phyloP scores from a whole-genome alignment of 805 yeast genomes.

The Lachancea quebecensis region DNA sequence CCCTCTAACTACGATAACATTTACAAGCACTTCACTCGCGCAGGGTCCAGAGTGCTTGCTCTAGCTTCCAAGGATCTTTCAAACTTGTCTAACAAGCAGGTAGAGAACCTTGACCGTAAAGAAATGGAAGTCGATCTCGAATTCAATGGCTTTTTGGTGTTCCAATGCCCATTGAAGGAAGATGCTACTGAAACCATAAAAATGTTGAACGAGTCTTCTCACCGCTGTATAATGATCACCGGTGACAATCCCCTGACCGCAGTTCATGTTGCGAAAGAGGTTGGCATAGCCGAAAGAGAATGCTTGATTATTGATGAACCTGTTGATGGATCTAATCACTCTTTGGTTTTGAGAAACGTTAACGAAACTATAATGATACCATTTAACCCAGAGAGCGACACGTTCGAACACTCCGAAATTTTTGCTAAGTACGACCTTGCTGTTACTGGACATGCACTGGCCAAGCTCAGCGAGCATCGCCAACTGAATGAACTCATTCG shows the following conservation, averaged over 20 bases:
- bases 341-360: conserved; percentile 78
- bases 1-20: conserved; percentile 79
- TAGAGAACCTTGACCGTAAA: conserved; percentile 62
- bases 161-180: conserved; percentile 92
- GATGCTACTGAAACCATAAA: conserved; percentile 87
- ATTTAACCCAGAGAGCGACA: conserved; percentile 46
- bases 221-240: conserved; percentile 95
- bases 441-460: conserved; percentile 86
- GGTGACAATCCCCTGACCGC: conserved; percentile 99
- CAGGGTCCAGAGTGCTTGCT: conserved; percentile 96
- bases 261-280: conserved; percentile 94
- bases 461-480: conserved; percentile 54
- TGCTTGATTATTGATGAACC: conserved; percentile 82
- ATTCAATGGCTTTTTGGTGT: conserved; percentile 91
- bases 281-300: conserved; percentile 75
- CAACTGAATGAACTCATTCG: conserved; percentile 70
- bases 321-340: conserved; percentile 43
- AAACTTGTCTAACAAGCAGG: conserved; percentile 40
- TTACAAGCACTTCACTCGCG: conserved; percentile 84
- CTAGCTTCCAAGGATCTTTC: conserved; percentile 75
- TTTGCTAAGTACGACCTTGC: conserved; percentile 76
- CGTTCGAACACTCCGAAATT: conserved; percentile 34
- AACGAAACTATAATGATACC: conserved; percentile 69
- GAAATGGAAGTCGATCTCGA: conserved; percentile 64
- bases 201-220: conserved; percentile 92